Evolutionary conservation across 2,329 filamentous ascomycete species (phyloP).

Genomic region (Stachybotrys elegans): DNA sequence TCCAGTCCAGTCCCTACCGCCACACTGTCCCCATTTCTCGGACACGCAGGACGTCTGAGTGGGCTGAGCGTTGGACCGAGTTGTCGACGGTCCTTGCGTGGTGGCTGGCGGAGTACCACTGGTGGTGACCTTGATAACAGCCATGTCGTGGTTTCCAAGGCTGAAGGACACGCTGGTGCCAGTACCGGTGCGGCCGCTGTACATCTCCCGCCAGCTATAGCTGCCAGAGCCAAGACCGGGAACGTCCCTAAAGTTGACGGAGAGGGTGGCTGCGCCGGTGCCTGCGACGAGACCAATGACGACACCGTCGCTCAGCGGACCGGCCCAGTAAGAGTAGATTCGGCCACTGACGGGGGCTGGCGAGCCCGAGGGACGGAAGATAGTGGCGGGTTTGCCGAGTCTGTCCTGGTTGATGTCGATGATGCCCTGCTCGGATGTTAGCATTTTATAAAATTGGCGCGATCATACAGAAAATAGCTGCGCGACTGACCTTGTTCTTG

Average conservation of each 20-base stretch:
- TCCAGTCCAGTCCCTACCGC: background rate
- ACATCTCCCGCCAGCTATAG: slow-evolving; percentile 31
- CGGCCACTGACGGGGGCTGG: slow-evolving; percentile 34
- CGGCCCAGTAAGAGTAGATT: slow-evolving; percentile 37
- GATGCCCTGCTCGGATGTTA: slow-evolving; percentile 10
- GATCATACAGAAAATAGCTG: background rate
- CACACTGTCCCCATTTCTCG: slow-evolving; percentile 1
- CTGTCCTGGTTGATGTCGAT: slow-evolving; percentile 22
- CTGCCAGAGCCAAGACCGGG: slow-evolving; percentile 30
- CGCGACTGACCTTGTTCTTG: slow-evolving; percentile 12
- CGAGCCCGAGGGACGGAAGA: slow-evolving; percentile 13
- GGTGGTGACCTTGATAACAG: slow-evolving; percentile 15
- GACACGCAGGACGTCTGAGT: background rate
- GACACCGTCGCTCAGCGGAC: slow-evolving; percentile 25
- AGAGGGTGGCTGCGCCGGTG: slow-evolving; percentile 31
- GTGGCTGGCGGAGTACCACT: background rate
- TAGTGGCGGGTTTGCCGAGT: slow-evolving; percentile 17
- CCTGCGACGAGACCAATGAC: slow-evolving; percentile 31
- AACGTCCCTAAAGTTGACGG: slow-evolving; percentile 36
- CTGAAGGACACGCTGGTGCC: slow-evolving; percentile 13
- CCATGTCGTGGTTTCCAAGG: slow-evolving; percentile 18
- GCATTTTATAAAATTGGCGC: background rate
- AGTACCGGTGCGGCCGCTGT: slow-evolving; percentile 17
- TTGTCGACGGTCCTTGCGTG: background rate
- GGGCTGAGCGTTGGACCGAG: background rate